Evolutionary conservation across 352 stramenopile genomes (phyloP), one percentile per base, ranked within the genome.

Genomic region (Globisporangium rhizosaccharum): DNA sequence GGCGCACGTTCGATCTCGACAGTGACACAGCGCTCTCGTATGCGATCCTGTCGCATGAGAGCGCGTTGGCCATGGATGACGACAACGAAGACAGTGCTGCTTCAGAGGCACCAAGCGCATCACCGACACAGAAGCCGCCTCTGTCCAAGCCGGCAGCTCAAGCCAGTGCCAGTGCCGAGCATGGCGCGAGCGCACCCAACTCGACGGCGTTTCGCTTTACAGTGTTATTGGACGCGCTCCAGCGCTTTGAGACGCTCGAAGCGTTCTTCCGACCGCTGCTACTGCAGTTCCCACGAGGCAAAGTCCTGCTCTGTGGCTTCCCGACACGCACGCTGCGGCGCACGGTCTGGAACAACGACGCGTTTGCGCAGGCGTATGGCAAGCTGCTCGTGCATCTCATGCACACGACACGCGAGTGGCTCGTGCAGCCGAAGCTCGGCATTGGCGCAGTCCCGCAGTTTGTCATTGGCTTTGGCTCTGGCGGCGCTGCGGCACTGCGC

Each of bases 361-460:
- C 65, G 17, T 68, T 86, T 14, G 73, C 79, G 9, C 51, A 54
- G 18, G 70, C 52, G 9, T 89, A 89, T 53, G 59, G 57, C 4
- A 70, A 73, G 42, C 51, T 93, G 25, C 67, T 93, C 7, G 56
- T 75, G 1, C 56, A 88, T 33, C 55, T 90, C 39, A 72, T 83
- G 58, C 63, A 66, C 15, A 71, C 54, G 18, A 80, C 81, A 18
- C 63, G 72, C 0, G 79, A 88, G 41, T 93, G 83, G 81, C 76
- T 87, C n/a, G 68, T 80, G 17, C 81, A 93, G 59, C 83, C 83
- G 10, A 91, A 87, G 37, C n/a, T 79, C 20, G 83, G 81, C 4
- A 33, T 84, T 12, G 83, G 68, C 6, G 79, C 70, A 5, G 69
- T 90, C 8, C 70, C 81, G 11, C 79, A 93, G 63, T 87, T 86